These are phyloP conservation scores for Fusarium verrucosum DNA, from an alignment of 2,329 filamentous ascomycete species.

Conservation along the genomic window DNA sequence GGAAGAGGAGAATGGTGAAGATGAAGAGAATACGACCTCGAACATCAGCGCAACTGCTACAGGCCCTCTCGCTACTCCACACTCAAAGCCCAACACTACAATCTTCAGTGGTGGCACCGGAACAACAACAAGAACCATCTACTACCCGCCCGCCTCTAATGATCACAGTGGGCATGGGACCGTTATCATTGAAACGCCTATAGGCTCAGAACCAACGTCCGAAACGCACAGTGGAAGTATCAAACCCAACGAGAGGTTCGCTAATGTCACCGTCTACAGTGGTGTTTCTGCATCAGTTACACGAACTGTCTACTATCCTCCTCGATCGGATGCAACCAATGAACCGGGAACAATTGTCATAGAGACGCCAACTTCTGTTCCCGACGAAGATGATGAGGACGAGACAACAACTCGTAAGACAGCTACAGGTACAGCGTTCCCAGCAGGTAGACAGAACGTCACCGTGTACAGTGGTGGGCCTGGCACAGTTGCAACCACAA, in stretches of 20 bases:
- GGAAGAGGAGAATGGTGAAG: background rate
- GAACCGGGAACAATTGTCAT: slow-evolving; percentile 14
- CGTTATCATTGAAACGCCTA: slow-evolving; percentile 3
- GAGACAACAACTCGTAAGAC: background rate
- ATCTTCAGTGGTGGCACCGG: background rate
- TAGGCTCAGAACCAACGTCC: background rate
- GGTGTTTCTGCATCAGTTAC: slow-evolving; percentile 5
- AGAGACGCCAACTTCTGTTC: background rate
- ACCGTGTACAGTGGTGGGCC: slow-evolving; percentile 10
- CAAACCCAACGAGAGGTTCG: background rate
- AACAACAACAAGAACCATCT: background rate
- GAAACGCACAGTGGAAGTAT: background rate
- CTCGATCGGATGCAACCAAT: background rate
- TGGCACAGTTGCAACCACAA: background rate
- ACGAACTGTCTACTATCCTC: slow-evolving; percentile 1
- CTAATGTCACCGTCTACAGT: background rate
- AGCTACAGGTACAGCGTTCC: background rate
- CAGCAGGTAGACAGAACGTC: background rate
- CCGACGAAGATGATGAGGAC: background rate
- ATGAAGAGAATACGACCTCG: background rate
- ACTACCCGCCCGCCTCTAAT: background rate
- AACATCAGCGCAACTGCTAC: background rate
- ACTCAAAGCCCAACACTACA: background rate
- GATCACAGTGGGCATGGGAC: background rate
- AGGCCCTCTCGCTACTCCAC: background rate